Base-by-base conservation (phyloP, 306 rosid genomes). In the Vigna unguiculata region DNA sequence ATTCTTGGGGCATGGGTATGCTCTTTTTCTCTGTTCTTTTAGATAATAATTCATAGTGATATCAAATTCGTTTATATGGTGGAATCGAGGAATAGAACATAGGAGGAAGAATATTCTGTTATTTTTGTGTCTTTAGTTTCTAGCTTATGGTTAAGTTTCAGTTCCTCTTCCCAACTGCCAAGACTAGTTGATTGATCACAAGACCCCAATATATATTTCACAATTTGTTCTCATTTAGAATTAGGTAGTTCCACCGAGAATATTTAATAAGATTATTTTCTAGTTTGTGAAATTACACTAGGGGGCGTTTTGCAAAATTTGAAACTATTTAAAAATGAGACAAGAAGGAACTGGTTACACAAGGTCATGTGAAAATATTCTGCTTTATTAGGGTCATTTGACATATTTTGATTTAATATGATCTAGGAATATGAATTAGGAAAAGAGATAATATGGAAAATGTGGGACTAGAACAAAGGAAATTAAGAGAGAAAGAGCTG, bases 1-100 rank as follows among this genome's bases (percentile, higher is more conserved):
- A 96, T 88, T 96, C 98, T 78, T 96, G 99, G 99, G 99, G 99
- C 53, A 83, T 96, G 90, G 99, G 99, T 96, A 88, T 82, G 91
- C 72, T 60, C 67, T 61, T 78, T 77, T 81, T 32, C 0, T 7
- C 51, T 64, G 66, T 74, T 60, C 49, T 38, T 19, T 52, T 47
- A 54, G 58, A 61, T 71, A 32, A 46, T 55, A 69, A 59, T 83
- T 51, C 41, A 43, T 40, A 61, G 34, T 48, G 73, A 80, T 69
- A 32, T 60, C 73, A 65, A n/a, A 78, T 75, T 85, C 64, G 59
- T 51, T 63, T 71, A 20, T 52, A 10, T 54, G 41, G 62, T 69
- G 6, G 58, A 55, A 13, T 54, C 11, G 51, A 72, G 6, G 53
- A 55, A 20, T 54, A 17, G 51, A 72, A 80, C 41, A 58, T 16